Conservation (phyloP, 2,329 filamentous ascomycete species). For the Alternaria incomplexa region DNA sequence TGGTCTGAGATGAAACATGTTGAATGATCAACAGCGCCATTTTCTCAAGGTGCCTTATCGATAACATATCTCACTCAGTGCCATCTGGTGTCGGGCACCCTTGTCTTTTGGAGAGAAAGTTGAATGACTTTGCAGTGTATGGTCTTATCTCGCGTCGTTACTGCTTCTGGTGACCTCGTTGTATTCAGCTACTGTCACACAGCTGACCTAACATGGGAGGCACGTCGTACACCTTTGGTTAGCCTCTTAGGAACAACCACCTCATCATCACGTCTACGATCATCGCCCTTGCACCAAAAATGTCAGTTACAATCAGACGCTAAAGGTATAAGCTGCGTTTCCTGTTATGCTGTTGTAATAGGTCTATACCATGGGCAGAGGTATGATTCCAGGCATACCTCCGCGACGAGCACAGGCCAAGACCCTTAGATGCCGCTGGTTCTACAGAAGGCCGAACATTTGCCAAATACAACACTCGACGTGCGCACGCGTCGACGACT, state of each 20-base stretch:
- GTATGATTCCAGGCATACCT: background rate
- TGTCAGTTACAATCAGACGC: background rate
- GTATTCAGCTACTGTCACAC: background rate
- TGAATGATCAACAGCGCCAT: background rate
- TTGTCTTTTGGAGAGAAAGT: background rate
- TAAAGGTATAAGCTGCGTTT: background rate
- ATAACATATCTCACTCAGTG: background rate
- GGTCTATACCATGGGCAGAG: background rate
- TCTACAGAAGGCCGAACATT: background rate
- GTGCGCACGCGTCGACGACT: background rate
- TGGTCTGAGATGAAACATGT: background rate
- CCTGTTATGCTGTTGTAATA: background rate
- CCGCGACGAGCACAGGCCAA: constrained; percentile 8
- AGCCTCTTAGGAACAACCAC: background rate
- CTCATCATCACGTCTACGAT: background rate
- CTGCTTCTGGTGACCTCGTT: background rate
- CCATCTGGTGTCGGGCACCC: background rate
- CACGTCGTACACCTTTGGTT: background rate
- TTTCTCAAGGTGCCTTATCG: background rate
- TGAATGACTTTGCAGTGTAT: background rate
- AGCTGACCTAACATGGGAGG: background rate
- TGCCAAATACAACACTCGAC: background rate
- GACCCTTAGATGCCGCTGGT: background rate
- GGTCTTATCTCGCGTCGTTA: background rate
- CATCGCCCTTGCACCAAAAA: background rate